Conservation (phyloP, 2,329 filamentous ascomycete species). For the Cordyceps farinosa region DNA sequence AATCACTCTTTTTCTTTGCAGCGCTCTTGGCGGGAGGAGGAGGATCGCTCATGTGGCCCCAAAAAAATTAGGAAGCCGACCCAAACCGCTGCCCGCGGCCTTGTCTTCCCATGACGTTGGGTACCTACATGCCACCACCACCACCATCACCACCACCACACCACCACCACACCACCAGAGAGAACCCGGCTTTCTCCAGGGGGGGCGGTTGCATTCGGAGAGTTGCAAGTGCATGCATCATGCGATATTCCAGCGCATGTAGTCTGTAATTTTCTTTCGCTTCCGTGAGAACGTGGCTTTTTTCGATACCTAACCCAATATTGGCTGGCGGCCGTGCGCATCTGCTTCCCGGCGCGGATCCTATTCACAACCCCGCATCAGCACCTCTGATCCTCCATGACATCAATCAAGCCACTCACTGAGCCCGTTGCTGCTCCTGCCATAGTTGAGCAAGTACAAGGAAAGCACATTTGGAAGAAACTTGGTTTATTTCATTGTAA, state of each 20-base stretch:
- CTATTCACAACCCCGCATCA: not conserved
- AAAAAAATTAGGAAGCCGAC: not conserved
- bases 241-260: not conserved
- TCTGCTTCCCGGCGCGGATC: not conserved
- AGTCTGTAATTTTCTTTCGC: too few relatives aligned
- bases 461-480: too few relatives aligned
- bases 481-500: not conserved
- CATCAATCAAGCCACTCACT: not conserved
- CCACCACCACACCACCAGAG: too few relatives aligned
- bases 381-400: not conserved
- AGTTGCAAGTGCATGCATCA: not conserved
- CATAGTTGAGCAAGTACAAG: not conserved
- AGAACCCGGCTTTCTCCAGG: not conserved
- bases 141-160: too few relatives aligned
- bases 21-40: too few relatives aligned
- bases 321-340: not conserved
- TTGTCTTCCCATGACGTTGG: not conserved
- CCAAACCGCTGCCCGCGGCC: not conserved
- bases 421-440: not conserved
- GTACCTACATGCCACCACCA: too few relatives aligned
- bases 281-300: not conserved
- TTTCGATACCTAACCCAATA: slow-evolving; percentile 1
- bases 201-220: not conserved
- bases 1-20: too few relatives aligned
- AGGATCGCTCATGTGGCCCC: slow-evolving; percentile 2